Evolutionary conservation across 495 filamentous ascomycete species (phyloP), one percentile per base, ranked within the genome.

Genomic region (Pseudotulostoma volvatum): DNA sequence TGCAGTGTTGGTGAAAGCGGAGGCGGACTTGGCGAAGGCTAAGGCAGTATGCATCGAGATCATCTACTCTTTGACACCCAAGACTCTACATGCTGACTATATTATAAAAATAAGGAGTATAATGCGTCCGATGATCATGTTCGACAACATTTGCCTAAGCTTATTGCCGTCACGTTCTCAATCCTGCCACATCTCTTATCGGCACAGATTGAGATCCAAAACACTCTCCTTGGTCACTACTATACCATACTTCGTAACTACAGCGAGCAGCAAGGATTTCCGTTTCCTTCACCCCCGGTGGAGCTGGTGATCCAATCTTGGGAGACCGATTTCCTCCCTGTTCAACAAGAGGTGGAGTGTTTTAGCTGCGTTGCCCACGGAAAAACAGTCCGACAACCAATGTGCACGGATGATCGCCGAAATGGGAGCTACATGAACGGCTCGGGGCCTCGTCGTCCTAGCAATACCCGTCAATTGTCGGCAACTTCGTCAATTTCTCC

Each of bases 181-280:
- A 59, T 95, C 13, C 67, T 92, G 14, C 84, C 84, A n/a, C 71
- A 76, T 25, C 57, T 96, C 11, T 66, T 92, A 2, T 66, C 71
- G 20, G 71, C 70, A 28, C 78, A 88, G 43, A 74, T 93, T 18
- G 66, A 80, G 49, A 74, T 84, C 28, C 88, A 96, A 48, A 90
- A 88, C 54, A 72, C 74, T 31, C 64, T 96, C 18, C 68, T 94
- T 2, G 87, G 74, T 0, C 65, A 90, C 39, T 80, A 82, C 45
- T 96, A 96, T 59, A 93, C 87, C 8, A 64, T 76, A 0, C 61
- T 94, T 2, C 76, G 85, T 51, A 74, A 74, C 41, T 95, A 81
- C 56, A 84, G 81, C 44, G 62, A 78, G 38, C 71, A 80, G 17
- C 63, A 75, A 40, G 63, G 70, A 7, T 83, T 88, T 49, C 77